Base-by-base conservation (phyloP, 2,329 filamentous ascomycete genomes). In the Tolypocladium paradoxum region DNA sequence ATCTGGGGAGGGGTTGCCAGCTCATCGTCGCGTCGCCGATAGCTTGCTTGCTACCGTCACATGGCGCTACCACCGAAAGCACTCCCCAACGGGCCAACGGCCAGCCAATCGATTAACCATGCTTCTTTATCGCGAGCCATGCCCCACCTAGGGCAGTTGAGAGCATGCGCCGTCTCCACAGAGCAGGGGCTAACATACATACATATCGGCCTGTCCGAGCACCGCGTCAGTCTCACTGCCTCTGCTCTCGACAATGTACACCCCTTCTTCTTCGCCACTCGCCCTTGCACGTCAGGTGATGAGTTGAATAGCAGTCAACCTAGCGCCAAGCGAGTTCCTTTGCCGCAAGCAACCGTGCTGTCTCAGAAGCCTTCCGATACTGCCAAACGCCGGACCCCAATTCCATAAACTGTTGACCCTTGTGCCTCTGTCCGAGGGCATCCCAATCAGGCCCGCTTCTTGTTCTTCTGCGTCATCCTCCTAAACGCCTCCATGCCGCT, bases 401-500 rank as follows among this genome's bases (percentile, higher is more conserved):
- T 16, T 27, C 18, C 45, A 35, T 31, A 5, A 8, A n/a, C 14
- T 38, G 33, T 2, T 27, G 29, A 20, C 8, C 43, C 8, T 12
- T 24, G n/a, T 49, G 12, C 34, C 24, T 4, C 3, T n/a, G 36
- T 8, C 8, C 20, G 14, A 16, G 7, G 11, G 2, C 24, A 6
- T 31, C 33, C 48, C 16, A n/a, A 12, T 54, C 31, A 62, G 6
- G 59, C 58, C 57, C 63, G 63, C 70, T 80, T 81, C 72, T 83
- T 84, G 57, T 75, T 75, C 68, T 81, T 84, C 61, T 81, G 76
- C 11, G 80, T 83, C 76, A 85, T 84, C 69, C 76, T 82, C 57
- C 80, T 75, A 70, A 85, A 85, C 1, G 82, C 82, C 58, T 84
- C 82, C 65, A 81, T 73, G 54, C 82, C 82, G 56, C 75, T 76